Evolutionary conservation across 495 filamentous ascomycete species (phyloP), one percentile per base, ranked within the genome.

Genomic region (Barbatosphaeria neglecta): DNA sequence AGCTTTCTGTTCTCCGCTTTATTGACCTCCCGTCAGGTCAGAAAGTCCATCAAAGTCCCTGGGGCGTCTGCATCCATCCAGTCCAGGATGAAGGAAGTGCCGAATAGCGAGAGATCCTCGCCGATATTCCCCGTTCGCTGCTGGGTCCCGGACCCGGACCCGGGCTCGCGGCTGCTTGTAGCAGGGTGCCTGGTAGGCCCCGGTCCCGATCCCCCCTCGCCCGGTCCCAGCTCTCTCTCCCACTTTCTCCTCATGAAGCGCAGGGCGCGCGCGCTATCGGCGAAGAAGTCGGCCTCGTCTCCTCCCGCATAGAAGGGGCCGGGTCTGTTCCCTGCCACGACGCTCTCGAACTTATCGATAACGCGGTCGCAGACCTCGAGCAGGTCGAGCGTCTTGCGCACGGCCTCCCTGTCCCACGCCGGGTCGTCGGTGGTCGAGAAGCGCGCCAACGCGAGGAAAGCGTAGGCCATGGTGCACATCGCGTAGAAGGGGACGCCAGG

Each of bases 381-480:
- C 17, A 62, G 23, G 44, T 67, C 54, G 15, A 65, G 28, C 11
- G 43, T 53, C 22, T 40, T 44, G 8, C 53, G 45, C 9, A 63
- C 55, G 0, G 45, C 27, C 4, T 22, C 38, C 23, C 41, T 44
- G 38, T 65, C 60, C 64, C 64, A 67, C 11, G 51, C 50, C 13
- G 55, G 58, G 31, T 65, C 60, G 16, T 63, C 55, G 7, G 61
- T 22, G 8, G 50, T 45, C 4, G 48, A 51, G 20, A 67, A 50
- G 7, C 49, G 56, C 19, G 57, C 52, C 25, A 63, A 22, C 3
- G 47, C 41, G 17, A 56, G 40, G 18, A 61, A 27, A 27, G 50
- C 31, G 17, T 50, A 54, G 23, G 52, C 38, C 4, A 54, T 22
- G 22, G 53, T 47, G 27, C 43, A 40, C 27, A 37, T 49, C 22